Evolutionary conservation across 441 rosid genomes (phyloP).

Genomic region (Sinapis alba): DNA sequence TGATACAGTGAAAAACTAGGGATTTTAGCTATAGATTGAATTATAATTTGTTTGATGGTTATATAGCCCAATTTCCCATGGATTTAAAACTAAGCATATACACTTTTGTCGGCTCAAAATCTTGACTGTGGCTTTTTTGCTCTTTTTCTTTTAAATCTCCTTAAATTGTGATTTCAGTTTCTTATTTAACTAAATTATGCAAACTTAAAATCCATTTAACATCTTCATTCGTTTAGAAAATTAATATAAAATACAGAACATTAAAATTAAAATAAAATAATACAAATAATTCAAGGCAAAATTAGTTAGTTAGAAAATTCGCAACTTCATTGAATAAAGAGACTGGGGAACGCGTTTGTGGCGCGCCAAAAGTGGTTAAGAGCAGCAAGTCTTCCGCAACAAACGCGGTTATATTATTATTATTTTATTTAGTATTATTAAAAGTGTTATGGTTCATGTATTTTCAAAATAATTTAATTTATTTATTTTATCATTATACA

Average conservation of each 20-base stretch:
- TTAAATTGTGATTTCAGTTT: neutral
- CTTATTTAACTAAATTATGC: too few relatives aligned
- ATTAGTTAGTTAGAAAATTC: neutral
- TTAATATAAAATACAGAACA: neutral
- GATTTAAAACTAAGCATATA: slow-evolving; percentile 17
- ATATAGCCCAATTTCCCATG: too few relatives aligned
- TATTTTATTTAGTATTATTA: neutral
- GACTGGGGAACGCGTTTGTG: slow-evolving; percentile 11
- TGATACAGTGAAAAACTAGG: too few relatives aligned
- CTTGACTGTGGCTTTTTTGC: slow-evolving; percentile 12
- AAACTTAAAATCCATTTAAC: too few relatives aligned
- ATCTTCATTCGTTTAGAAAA: neutral
- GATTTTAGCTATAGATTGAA: too few relatives aligned
- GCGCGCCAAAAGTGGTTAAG: neutral
- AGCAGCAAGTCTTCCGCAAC: neutral
- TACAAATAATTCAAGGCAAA: neutral
- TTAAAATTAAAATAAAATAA: neutral
- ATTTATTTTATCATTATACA: neutral
- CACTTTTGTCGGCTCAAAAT: slow-evolving; percentile 29
- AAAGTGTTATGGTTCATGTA: neutral
- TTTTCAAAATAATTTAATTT: neutral
- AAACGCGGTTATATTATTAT: neutral
- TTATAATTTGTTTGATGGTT: too few relatives aligned
- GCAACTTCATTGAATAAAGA: neutral
- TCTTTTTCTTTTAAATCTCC: neutral